A percentile compares a stretch with the other conserved stretches of the same genome.
Evolutionary conservation across 345 rosid species (phyloP).

Genomic region (Hypericum androsaemum): DNA sequence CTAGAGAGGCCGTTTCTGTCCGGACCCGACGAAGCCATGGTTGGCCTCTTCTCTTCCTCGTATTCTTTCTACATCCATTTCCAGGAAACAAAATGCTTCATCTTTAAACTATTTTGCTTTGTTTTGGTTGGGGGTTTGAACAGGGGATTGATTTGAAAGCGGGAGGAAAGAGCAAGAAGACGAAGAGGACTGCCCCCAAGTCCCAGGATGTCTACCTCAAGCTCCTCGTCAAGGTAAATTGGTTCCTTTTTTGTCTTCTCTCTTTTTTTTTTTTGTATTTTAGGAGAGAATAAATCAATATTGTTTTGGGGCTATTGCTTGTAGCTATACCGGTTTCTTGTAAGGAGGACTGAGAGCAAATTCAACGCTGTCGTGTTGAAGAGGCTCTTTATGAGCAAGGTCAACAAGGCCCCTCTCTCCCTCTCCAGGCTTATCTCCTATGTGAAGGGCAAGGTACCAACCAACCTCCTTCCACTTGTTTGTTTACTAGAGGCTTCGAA

Average conservation of each 20-base stretch:
- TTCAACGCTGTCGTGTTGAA: constrained; percentile 7
- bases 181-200: constrained; percentile 2
- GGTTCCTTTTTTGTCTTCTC: background rate
- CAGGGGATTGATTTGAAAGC: constrained; percentile 9
- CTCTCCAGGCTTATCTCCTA: constrained; percentile 6
- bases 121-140: background rate
- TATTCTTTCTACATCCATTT: background rate
- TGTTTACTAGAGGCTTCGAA: background rate
- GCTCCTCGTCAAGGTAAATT: constrained; percentile 3
- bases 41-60: background rate
- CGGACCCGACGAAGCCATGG: too few species aligned
- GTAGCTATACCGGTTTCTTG: constrained; percentile 5
- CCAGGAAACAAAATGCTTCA: background rate
- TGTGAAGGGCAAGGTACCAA: background rate
- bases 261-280: background rate
- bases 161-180: constrained; percentile 8
- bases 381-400: constrained; percentile 8
- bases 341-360: constrained; percentile 4
- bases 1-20: too few species aligned
- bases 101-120: background rate
- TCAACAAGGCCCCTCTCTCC: constrained; percentile 6
- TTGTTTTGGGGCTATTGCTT: background rate
- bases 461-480: too few species aligned
- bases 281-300: background rate
- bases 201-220: constrained; percentile 1